These are phyloP conservation scores for Mesembryanthemum crystallinum DNA, from an alignment of 148 eudicot species.

Conservation along the genomic window DNA sequence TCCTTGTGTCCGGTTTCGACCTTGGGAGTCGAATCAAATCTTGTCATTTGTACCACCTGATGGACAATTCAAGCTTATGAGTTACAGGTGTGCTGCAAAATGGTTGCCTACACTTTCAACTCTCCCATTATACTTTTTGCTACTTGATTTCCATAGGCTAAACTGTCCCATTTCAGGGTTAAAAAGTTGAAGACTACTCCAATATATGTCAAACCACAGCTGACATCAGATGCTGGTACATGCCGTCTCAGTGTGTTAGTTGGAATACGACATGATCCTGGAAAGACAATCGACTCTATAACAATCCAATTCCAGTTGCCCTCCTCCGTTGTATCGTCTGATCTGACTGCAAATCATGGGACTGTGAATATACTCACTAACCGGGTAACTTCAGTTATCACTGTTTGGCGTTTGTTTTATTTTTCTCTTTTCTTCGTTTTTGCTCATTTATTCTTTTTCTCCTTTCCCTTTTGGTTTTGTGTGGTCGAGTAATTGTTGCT, in stretches of 20 bases:
- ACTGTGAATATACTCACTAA: constrained; percentile 76
- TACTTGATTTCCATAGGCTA: not conserved
- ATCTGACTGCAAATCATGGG: constrained; percentile 82
- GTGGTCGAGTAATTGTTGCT: not conserved
- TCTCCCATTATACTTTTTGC: constrained; percentile 11
- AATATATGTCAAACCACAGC: constrained; percentile 89
- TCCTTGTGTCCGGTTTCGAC: constrained; percentile 92
- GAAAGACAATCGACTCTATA: constrained; percentile 82
- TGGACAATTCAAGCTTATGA: constrained; percentile 96
- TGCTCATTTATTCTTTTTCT: not conserved
- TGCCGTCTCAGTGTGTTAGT: constrained; percentile 84
- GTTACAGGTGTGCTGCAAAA: constrained; percentile 65
- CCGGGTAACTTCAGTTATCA: constrained; percentile 46
- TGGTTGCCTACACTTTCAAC: not conserved
- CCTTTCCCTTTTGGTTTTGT: not conserved
- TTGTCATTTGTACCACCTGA: constrained; percentile 96
- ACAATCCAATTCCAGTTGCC: constrained; percentile 73
- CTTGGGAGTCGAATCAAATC: constrained; percentile 85
- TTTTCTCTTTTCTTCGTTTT: not conserved
- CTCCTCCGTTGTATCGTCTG: constrained; percentile 62
- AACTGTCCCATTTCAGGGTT: constrained; percentile 40
- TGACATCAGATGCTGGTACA: constrained; percentile 78
- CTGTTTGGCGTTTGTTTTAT: not conserved
- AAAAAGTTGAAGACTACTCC: constrained; percentile 86
- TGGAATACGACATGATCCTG: constrained; percentile 82